These are phyloP conservation scores for Penicillium coprophilum DNA, from an alignment of 495 filamentous ascomycete species.

Conservation along the genomic window DNA sequence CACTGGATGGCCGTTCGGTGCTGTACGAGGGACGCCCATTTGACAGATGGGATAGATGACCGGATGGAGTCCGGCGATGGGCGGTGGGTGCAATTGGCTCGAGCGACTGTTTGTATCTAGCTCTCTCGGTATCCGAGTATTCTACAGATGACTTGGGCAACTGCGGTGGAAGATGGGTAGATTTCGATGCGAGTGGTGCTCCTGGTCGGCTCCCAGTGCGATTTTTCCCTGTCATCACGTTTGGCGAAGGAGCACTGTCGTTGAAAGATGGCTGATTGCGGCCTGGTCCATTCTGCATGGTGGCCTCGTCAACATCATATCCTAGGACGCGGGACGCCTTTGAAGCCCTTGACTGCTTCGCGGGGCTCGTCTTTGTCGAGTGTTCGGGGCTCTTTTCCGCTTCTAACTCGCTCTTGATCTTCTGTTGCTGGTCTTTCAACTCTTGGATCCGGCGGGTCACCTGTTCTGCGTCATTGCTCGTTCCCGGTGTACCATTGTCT, in stretches of 20 bases:
- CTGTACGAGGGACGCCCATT: constrained; percentile 30
- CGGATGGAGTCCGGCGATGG: constrained; percentile 44
- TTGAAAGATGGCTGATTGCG: constrained; percentile 36
- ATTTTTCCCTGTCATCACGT: constrained; percentile 54
- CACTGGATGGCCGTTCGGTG: constrained; percentile 64
- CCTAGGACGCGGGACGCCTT: constrained; percentile 12
- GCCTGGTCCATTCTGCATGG: constrained; percentile 21
- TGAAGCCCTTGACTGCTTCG: constrained; percentile 20
- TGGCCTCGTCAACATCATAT: constrained; percentile 1
- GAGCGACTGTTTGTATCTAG: constrained; percentile 37
- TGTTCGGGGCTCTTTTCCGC: constrained; percentile 36
- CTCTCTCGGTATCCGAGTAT: constrained; percentile 37
- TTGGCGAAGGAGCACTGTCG: constrained; percentile 69
- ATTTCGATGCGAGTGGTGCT: constrained; percentile 45
- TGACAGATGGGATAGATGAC: constrained; percentile 32
- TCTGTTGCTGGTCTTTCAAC: constrained; percentile 52
- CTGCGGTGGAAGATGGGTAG: constrained; percentile 42
- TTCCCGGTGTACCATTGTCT: constrained; percentile 35
- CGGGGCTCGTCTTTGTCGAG: constrained; percentile 30
- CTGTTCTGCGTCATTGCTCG: constrained; percentile 42
- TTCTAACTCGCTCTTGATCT: constrained; percentile 43
- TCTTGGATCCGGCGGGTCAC: constrained; percentile 52
- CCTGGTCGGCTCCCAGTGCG: constrained; percentile 51
- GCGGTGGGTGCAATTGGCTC: constrained; percentile 40
- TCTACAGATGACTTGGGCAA: constrained; percentile 38